Base-by-base conservation (phyloP, 768 basidiomycete genomes). In the Thelephora ganbajun region DNA sequence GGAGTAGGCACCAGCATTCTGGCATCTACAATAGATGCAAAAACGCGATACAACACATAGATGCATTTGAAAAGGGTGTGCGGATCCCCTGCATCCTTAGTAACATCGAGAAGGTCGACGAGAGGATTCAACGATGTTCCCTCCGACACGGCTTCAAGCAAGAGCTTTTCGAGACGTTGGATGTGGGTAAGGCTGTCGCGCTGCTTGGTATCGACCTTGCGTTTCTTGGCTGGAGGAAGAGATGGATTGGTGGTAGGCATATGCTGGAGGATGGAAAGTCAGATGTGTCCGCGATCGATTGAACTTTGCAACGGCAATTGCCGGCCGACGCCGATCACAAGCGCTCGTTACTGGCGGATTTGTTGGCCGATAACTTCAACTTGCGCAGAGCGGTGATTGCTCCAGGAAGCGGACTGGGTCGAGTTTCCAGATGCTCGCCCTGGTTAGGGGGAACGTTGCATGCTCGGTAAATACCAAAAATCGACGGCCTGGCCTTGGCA, bases 21-120 rank as follows among this genome's bases (percentile, higher is more conserved):
- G 26, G 70, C 69, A 2, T 69, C 60, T 43, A 90, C 71, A 33
- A 86, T 63, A 18, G 71, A 54, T 7, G 84, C 75, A 58, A 89
- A 91, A 11, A 82, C 69, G 35, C 92, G 68, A 61, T 94, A 92
- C 5, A 85, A 61, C 0, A 89, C 81, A 63, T 90, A 94, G 14
- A 91, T 72, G 1, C 76, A 80, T 59, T 84, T 90, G 48, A 73
- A 83, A 12, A 78, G 73, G 23, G 75, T 70, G 52, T 71, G 70
- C 0, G 84, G 66, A 35, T 77, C 71, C 36, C 66, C 55, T 1
- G 70, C 60, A 14, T 65, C 60, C 26, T 69, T 61, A 0, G 79
- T 69, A 26, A 88, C 61, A 13, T 75, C 66, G 46, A 90, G 60
- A 6, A 96, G 76, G 60, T 90, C 84, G 11, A 80, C 76, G 18